These are phyloP conservation scores for Inonotus hispidus DNA, from an alignment of 1,284 basidiomycete genomes.

Conservation along the genomic window DNA sequence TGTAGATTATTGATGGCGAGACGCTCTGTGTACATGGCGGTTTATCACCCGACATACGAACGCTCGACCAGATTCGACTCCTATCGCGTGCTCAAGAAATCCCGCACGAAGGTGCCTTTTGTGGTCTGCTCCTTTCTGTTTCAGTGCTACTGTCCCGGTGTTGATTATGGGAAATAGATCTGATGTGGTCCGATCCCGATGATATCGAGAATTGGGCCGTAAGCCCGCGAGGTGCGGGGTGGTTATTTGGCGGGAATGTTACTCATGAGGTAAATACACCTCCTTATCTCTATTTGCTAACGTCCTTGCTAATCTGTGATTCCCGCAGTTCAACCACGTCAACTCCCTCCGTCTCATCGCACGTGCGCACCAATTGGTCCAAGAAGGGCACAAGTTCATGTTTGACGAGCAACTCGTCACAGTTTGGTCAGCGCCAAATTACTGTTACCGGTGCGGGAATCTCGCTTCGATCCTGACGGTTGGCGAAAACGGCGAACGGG, in stretches of 20 bases:
- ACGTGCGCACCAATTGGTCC: conserved; percentile 91
- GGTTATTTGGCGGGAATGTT: conserved; percentile 89
- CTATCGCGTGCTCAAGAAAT: conserved; percentile 92
- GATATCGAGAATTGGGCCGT: conserved; percentile 96
- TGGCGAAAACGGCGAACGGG: conserved; percentile 54
- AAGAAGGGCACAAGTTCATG: conserved; percentile 98
- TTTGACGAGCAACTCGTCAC: conserved; percentile 93
- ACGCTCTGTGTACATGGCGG: conserved; percentile 93
- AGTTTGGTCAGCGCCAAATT: conserved; percentile 98
- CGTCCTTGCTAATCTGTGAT: neutral
- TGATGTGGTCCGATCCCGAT: conserved; percentile 98
- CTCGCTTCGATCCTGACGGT: conserved; percentile 74
- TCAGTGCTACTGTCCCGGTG: neutral
- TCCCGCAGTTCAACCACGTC: conserved; percentile 81
- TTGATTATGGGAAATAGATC: conserved; percentile 49
- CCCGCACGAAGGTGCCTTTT: conserved; percentile 96
- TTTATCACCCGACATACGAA: conserved; percentile 87
- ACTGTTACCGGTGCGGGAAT: conserved; percentile 84
- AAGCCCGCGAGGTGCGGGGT: conserved; percentile 90
- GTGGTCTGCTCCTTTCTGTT: conserved; percentile 47
- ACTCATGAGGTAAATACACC: conserved; percentile 65
- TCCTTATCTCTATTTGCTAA: neutral
- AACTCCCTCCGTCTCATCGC: conserved; percentile 83
- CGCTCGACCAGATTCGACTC: conserved; percentile 88
- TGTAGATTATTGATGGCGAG: conserved; percentile 87